Evolutionary conservation across 495 filamentous ascomycete species (phyloP).

Genomic region (Clavariopsis aquatica): DNA sequence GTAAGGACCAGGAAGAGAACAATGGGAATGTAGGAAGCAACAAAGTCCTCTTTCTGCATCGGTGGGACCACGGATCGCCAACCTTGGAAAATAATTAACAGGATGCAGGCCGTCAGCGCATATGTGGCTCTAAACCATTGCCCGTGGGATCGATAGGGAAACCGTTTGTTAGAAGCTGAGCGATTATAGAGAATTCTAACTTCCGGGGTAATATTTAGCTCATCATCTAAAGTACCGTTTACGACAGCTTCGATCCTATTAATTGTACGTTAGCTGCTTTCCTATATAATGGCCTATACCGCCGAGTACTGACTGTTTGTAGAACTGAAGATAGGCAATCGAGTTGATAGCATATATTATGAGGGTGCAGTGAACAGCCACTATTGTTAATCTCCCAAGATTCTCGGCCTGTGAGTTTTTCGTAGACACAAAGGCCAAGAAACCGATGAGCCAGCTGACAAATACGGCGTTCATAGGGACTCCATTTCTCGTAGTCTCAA

Average conservation of each 20-base stretch:
- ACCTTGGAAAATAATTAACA: slow-evolving; percentile 52
- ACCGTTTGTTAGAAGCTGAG: slow-evolving; percentile 44
- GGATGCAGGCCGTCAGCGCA: slow-evolving; percentile 45
- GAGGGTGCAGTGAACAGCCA: slow-evolving; percentile 48
- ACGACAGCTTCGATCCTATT: slow-evolving; percentile 15
- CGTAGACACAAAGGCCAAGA: slow-evolving; percentile 52
- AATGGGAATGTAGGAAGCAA: slow-evolving; percentile 51
- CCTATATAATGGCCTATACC: background rate
- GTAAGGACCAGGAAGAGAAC: slow-evolving; percentile 35
- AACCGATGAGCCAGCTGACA: slow-evolving; percentile 50
- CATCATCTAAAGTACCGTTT: slow-evolving; percentile 12
- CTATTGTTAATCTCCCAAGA: slow-evolving; percentile 44
- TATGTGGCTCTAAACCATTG: slow-evolving; percentile 51
- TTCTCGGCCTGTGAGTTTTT: slow-evolving; percentile 41
- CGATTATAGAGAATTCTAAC: slow-evolving; percentile 45
- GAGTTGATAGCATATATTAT: slow-evolving; percentile 50
- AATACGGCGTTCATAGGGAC: slow-evolving; percentile 55
- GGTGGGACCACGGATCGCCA: slow-evolving; percentile 46
- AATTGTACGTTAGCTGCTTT: background rate
- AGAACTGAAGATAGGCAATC: slow-evolving; percentile 48
- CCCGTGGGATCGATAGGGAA: slow-evolving; percentile 51
- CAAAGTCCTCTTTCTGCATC: slow-evolving; percentile 45
- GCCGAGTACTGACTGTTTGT: slow-evolving; percentile 17
- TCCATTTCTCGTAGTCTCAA: slow-evolving; percentile 47
- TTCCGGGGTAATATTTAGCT: slow-evolving; percentile 36